Evolutionary conservation across 2,329 filamentous ascomycete genomes (phyloP).

Genomic region (Trichoderma koningiopsis): DNA sequence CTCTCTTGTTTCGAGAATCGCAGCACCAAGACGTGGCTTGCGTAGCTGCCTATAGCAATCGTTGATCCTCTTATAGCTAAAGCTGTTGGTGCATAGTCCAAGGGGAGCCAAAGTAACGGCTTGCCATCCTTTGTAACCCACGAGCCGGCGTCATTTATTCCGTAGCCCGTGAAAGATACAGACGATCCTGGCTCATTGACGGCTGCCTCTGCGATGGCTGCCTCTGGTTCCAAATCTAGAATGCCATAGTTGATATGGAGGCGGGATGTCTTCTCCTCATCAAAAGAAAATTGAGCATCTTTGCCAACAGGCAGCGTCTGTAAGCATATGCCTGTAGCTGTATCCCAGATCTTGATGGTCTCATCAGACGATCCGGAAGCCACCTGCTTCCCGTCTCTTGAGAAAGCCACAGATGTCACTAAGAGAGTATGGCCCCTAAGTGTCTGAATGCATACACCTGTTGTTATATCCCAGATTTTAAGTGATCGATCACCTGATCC

Average conservation of each 20-base stretch:
- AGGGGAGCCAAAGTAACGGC: neutral
- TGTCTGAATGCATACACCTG: neutral
- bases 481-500: neutral
- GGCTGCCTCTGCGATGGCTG: neutral
- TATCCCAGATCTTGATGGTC: neutral
- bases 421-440: neutral
- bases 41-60: neutral
- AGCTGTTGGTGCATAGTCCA: neutral
- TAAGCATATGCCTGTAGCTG: neutral
- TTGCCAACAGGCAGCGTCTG: neutral
- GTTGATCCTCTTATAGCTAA: neutral
- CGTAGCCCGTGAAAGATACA: neutral
- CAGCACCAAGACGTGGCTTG: neutral
- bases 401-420: neutral
- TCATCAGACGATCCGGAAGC: conserved; percentile 3
- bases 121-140: neutral
- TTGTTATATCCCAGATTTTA: neutral
- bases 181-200: neutral
- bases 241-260: neutral
- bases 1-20: neutral
- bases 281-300: neutral
- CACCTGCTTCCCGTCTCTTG: neutral
- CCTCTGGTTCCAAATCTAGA: neutral
- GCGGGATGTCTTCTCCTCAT: neutral
- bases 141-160: neutral